These are phyloP conservation scores for Hygrophoropsis aurantiaca DNA, from an alignment of 768 basidiomycete species.

Conservation along the genomic window DNA sequence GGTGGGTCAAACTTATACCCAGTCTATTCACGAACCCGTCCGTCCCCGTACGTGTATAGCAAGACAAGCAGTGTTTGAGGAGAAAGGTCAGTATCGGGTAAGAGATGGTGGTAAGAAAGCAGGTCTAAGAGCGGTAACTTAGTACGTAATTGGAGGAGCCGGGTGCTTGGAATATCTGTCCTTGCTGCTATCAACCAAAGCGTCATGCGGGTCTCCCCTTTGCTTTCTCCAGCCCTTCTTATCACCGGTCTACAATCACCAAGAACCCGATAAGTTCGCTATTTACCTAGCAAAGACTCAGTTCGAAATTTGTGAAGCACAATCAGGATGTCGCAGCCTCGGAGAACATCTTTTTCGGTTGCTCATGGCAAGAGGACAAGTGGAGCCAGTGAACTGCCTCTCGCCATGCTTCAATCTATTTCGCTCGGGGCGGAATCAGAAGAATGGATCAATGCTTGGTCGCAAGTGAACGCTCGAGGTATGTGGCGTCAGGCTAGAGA, in stretches of 20 bases:
- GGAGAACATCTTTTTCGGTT: constrained; percentile 18
- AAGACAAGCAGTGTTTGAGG: no score
- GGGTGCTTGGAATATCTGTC: neutral
- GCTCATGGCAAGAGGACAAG: constrained; percentile 2
- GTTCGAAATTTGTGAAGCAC: neutral
- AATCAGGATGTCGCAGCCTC: constrained; percentile 5
- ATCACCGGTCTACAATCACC: constrained; percentile 2
- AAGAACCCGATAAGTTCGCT: constrained; percentile 2
- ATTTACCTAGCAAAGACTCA: neutral
- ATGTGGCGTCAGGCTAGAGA: no score
- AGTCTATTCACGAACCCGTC: no score
- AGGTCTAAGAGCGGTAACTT: neutral
- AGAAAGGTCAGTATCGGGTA: constrained; percentile 21
- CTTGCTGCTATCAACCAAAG: constrained; percentile 1
- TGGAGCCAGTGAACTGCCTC: constrained; percentile 17
- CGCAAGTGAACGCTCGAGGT: constrained; percentile 58
- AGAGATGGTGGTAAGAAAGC: constrained; percentile 2
- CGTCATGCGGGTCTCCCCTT: constrained; percentile 16
- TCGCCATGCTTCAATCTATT: constrained; percentile 8
- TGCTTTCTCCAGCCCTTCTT: constrained; percentile 4
- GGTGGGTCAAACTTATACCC: no score
- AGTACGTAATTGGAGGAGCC: neutral
- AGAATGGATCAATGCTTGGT: constrained; percentile 63
- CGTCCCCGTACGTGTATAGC: no score
- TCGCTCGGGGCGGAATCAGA: constrained; percentile 34